A percentile compares a stretch with the other conserved stretches of the same genome.
Evolutionary conservation across 2,329 filamentous ascomycete species (phyloP).

Genomic region (Elsinoe batatas): DNA sequence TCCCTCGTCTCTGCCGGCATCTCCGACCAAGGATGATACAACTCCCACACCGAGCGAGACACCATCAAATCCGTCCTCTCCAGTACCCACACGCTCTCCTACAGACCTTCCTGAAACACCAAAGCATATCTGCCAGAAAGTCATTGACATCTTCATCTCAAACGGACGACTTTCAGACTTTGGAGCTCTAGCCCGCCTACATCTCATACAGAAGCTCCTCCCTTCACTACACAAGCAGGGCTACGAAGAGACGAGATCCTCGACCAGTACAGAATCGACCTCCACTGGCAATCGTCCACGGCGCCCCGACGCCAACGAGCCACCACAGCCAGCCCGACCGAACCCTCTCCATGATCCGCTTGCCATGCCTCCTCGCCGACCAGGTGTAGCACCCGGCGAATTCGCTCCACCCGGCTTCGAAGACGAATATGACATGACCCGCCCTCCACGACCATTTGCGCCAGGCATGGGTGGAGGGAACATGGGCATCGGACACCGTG

Average conservation of each 20-base stretch:
- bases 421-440: slow-evolving; percentile 77
- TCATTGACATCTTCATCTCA: slow-evolving; percentile 63
- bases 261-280: slow-evolving; percentile 16
- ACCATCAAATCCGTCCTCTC: slow-evolving; percentile 29
- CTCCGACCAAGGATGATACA: slow-evolving; percentile 30
- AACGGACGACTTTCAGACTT: slow-evolving; percentile 57
- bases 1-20: slow-evolving; percentile 45
- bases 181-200: slow-evolving; percentile 60
- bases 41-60: slow-evolving; percentile 32
- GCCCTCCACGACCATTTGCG: slow-evolving; percentile 45
- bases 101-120: background rate
- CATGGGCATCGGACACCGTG: slow-evolving; percentile 67
- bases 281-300: slow-evolving; percentile 1
- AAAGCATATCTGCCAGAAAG: slow-evolving; percentile 15
- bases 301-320: slow-evolving; percentile 37
- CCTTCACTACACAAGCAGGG: slow-evolving; percentile 68
- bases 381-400: slow-evolving; percentile 54
- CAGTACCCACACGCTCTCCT: slow-evolving; percentile 15
- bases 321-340: slow-evolving; percentile 54
- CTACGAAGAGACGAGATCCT: slow-evolving; percentile 51
- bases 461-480: slow-evolving; percentile 20
- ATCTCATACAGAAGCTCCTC: slow-evolving; percentile 71
- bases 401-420: slow-evolving; percentile 87
- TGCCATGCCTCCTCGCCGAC: slow-evolving; percentile 51
- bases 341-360: slow-evolving; percentile 52